A percentile compares a stretch with the other conserved stretches of the same genome.
Evolutionary conservation across 164 flowering plant genomes (phyloP).

Genomic region (Tetrastigma voinierianum): DNA sequence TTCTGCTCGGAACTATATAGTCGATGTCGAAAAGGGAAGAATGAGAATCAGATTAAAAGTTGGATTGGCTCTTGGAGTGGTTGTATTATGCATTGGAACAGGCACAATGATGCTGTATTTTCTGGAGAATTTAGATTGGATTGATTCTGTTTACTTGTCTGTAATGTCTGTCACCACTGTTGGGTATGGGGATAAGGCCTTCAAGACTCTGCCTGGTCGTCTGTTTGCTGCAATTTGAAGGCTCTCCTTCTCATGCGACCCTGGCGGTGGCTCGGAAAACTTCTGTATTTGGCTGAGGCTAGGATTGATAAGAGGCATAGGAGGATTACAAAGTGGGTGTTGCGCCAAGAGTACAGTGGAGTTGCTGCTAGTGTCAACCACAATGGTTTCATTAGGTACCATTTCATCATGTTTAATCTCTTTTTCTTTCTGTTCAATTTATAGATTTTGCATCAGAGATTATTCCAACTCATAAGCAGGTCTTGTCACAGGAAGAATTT

Average conservation of each 20-base stretch:
- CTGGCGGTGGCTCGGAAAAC: slow-evolving; percentile 63
- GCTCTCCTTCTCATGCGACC: slow-evolving; percentile 59
- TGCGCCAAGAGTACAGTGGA: slow-evolving; percentile 54
- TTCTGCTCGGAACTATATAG: slow-evolving; percentile 42
- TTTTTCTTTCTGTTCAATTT: not conserved
- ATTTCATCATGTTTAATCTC: not conserved
- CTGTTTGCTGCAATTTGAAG: slow-evolving; percentile 58
- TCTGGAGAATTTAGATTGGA: slow-evolving; percentile 48
- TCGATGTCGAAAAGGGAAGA: slow-evolving; percentile 58
- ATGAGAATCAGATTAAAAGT: slow-evolving; percentile 67
- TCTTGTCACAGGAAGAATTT: too few relatives aligned
- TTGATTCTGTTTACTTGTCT: slow-evolving; percentile 59
- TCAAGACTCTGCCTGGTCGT: slow-evolving; percentile 51
- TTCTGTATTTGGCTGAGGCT: slow-evolving; percentile 62
- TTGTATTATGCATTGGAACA: slow-evolving; percentile 46
- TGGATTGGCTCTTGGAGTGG: slow-evolving; percentile 57
- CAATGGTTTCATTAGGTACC: slow-evolving; percentile 59
- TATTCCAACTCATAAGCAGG: not conserved
- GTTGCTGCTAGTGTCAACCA: slow-evolving; percentile 58
- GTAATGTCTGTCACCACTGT: slow-evolving; percentile 74
- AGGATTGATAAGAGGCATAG: slow-evolving; percentile 65
- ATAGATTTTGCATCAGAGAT: not conserved
- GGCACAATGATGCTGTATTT: slow-evolving; percentile 41
- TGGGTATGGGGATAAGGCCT: slow-evolving; percentile 68
- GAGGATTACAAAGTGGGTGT: slow-evolving; percentile 48